Conservation (phyloP, 129 eudicot species). For the Calendula officinalis region DNA sequence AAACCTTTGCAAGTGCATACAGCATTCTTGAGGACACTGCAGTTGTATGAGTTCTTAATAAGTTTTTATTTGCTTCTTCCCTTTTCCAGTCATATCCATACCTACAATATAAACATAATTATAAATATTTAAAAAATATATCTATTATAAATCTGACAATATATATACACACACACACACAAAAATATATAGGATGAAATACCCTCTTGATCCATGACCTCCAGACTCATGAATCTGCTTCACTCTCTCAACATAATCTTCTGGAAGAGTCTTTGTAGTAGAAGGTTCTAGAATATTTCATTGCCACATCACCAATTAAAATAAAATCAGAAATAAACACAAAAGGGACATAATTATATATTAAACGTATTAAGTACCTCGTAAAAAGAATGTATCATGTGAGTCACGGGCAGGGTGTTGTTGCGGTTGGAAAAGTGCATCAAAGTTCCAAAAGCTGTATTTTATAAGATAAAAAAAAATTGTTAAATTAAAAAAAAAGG, state of each 20-base stretch:
- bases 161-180: background rate
- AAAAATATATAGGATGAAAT: constrained; percentile 21
- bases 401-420: constrained; percentile 99
- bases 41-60: constrained; percentile 18
- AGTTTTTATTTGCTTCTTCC: constrained; percentile 17
- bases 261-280: constrained; percentile 79
- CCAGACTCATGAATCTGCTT: constrained; percentile 87
- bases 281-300: constrained; percentile 66
- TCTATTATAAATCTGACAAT: background rate
- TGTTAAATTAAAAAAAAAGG: no score
- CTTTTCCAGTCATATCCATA: constrained; percentile 43
- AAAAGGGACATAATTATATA: background rate
- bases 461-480: background rate
- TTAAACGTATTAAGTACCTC: constrained; percentile 42
- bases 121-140: background rate
- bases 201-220: constrained; percentile 97
- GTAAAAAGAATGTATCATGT: constrained; percentile 91
- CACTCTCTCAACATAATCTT: constrained; percentile 92
- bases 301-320: constrained; percentile 24
- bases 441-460: constrained; percentile 96
- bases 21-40: constrained; percentile 67
- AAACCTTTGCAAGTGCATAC: constrained; percentile 83
- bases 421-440: constrained; percentile 97
- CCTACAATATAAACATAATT: constrained; percentile 32
- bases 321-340: background rate